Conservation (phyloP, 176 grass and related monocot species). For the Triticum timopheevii region DNA sequence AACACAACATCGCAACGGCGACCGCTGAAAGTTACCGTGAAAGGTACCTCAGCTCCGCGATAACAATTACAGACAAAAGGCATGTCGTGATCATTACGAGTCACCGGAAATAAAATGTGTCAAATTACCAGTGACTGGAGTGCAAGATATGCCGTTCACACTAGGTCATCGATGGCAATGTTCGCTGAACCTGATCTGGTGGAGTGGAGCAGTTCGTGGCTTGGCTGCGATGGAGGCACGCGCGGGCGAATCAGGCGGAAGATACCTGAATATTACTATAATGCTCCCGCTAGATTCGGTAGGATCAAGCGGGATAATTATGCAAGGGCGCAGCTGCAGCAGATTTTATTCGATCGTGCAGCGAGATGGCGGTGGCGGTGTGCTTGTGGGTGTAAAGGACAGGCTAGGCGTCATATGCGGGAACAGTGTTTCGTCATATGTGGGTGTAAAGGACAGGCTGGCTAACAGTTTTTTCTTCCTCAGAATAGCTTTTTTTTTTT, state of each 20-base stretch:
- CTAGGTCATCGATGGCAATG: neutral
- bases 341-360: neutral
- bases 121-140: neutral
- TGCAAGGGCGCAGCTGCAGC: neutral
- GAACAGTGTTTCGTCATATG: neutral
- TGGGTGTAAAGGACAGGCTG: too few relatives aligned
- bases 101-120: neutral
- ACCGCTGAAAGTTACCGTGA: neutral
- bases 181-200: slow-evolving; percentile 28
- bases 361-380: neutral
- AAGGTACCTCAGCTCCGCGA: neutral
- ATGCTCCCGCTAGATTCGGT: slow-evolving; percentile 2
- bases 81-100: neutral
- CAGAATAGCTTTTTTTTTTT: too few relatives aligned
- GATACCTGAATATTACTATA: slow-evolving; percentile 14
- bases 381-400: neutral
- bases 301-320: neutral
- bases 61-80: neutral
- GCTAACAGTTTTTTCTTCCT: too few relatives aligned
- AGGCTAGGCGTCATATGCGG: neutral
- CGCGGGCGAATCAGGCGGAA: slow-evolving; percentile 1
- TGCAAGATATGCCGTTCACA: slow-evolving; percentile 37
- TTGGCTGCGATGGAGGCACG: neutral
- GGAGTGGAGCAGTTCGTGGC: neutral
- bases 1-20: slow-evolving; percentile 9